These are phyloP conservation scores for Saturnispora sanitii DNA, from an alignment of 805 yeast species.

Conservation along the genomic window DNA sequence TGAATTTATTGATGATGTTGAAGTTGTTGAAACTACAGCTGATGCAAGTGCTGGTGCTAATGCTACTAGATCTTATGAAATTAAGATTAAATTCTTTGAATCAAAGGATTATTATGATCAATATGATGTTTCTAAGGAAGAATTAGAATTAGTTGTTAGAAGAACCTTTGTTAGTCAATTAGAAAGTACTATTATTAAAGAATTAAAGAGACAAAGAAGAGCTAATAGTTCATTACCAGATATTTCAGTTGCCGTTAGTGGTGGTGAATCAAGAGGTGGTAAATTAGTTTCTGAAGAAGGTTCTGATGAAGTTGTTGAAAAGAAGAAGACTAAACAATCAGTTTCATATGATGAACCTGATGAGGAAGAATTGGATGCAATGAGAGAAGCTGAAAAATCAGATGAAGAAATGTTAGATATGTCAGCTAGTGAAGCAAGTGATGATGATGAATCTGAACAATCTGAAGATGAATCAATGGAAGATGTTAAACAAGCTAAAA, in stretches of 20 bases:
- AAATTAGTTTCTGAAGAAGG: constrained; percentile 29
- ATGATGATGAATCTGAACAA: too few relatives aligned
- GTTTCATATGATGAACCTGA: constrained; percentile 93
- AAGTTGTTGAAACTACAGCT: constrained; percentile 84
- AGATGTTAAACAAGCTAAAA: constrained; percentile 15
- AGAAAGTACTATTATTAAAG: constrained; percentile 67
- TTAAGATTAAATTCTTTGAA: constrained; percentile 68
- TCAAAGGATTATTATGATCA: constrained; percentile 71
- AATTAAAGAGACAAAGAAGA: constrained; percentile 71
- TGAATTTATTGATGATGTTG: constrained; percentile 77
- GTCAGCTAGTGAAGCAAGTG: constrained; percentile 30
- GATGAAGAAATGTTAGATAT: constrained; percentile 53
- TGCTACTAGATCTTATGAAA: constrained; percentile 59
- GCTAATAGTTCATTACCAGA: constrained; percentile 41
- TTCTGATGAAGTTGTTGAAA: constrained; percentile 43
- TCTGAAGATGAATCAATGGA: constrained; percentile 28
- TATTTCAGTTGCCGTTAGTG: constrained; percentile 64
- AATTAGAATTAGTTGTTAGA: constrained; percentile 61
- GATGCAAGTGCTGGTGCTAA: constrained; percentile 29
- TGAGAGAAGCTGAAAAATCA: constrained; percentile 74
- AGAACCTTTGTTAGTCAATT: constrained; percentile 56
- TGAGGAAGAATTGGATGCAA: constrained; percentile 86
- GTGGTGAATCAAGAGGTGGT: constrained; percentile 30
- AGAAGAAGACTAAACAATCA: constrained; percentile 65
- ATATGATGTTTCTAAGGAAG: constrained; percentile 77